phyloP scores from a whole-genome alignment of 768 basidiomycete species.

The Nevesoporus exiguus region DNA sequence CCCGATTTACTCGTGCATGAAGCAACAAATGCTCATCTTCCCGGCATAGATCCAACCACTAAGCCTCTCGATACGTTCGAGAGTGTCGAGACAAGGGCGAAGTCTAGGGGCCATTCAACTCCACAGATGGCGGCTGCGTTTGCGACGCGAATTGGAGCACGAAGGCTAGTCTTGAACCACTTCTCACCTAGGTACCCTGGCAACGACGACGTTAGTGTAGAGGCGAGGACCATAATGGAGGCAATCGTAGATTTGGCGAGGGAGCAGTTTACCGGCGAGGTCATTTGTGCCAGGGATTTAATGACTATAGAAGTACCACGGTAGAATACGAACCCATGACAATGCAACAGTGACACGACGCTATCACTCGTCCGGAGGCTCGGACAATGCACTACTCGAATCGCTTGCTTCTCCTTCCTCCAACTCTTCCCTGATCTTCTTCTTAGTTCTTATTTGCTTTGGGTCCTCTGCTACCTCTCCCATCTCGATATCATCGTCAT shows the following conservation, averaged over 20 bases:
- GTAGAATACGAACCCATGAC: constrained; percentile 14
- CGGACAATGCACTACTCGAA: constrained; percentile 72
- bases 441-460: constrained; percentile 44
- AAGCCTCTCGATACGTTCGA: constrained; percentile 61
- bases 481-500: constrained; percentile 82
- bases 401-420: constrained; percentile 89
- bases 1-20: constrained; percentile 83
- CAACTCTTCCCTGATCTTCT: constrained; percentile 63
- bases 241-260: constrained; percentile 59
- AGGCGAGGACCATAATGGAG: constrained; percentile 55
- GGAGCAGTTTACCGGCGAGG: constrained; percentile 49
- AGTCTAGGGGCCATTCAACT: constrained; percentile 83
- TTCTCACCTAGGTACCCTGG: constrained; percentile 81
- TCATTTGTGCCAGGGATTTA: constrained; percentile 70
- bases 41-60: constrained; percentile 55
- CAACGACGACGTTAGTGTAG: constrained; percentile 49
- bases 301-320: constrained; percentile 61
- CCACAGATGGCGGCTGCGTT: constrained; percentile 88
- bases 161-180: constrained; percentile 72
- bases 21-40: constrained; percentile 84
- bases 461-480: constrained; percentile 82
- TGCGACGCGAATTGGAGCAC: constrained; percentile 61
- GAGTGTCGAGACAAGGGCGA: constrained; percentile 58
- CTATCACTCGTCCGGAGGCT: constrained; percentile 58
- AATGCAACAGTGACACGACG: not conserved